Evolutionary conservation across 257 asterid species (phyloP).

Genomic region (Nicotiana attenuata): DNA sequence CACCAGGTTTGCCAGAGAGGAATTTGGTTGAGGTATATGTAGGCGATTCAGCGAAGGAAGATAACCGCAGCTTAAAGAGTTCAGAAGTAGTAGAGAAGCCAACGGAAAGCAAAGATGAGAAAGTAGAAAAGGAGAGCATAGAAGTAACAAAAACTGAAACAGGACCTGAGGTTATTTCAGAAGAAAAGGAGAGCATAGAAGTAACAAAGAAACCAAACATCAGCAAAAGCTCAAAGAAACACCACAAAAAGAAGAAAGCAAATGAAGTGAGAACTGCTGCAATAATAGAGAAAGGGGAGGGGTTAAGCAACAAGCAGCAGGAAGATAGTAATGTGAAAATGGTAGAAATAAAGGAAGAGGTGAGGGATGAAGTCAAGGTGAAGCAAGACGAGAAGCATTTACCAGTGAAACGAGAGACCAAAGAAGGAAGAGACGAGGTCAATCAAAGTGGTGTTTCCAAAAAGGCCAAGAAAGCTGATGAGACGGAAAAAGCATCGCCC

Average conservation of each 20-base stretch:
- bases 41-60: slow-evolving; percentile 12
- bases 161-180: slow-evolving; percentile 7
- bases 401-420: background rate
- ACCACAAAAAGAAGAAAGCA: slow-evolving; percentile 15
- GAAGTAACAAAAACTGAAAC: background rate
- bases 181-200: background rate
- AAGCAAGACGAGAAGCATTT: background rate
- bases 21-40: slow-evolving; percentile 10
- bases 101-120: background rate
- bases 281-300: background rate
- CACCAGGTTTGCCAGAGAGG: slow-evolving; percentile 12
- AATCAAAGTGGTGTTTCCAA: background rate
- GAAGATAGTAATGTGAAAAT: background rate
- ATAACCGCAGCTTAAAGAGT: slow-evolving; percentile 5
- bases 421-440: background rate
- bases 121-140: background rate
- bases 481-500: background rate
- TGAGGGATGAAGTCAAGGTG: background rate
- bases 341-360: background rate
- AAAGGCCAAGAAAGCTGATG: slow-evolving; percentile 12
- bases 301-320: background rate
- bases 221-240: background rate
- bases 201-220: slow-evolving; percentile 9
- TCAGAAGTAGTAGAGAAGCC: background rate
- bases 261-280: slow-evolving; percentile 3